Evolutionary conservation across 441 rosid species (phyloP).

Genomic region (Syzygium malaccense): DNA sequence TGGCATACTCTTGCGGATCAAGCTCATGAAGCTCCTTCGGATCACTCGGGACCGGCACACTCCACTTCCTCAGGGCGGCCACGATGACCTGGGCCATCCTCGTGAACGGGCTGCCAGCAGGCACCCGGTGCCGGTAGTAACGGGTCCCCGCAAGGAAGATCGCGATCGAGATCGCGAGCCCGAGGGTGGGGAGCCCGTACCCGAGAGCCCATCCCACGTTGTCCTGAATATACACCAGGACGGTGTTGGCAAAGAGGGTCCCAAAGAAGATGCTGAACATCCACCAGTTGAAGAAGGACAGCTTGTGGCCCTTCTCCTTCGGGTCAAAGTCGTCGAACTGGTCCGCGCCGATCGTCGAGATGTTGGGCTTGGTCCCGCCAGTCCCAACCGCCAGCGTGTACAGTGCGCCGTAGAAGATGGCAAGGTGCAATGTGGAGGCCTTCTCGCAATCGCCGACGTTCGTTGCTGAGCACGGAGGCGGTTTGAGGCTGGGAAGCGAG

Average conservation of each 20-base stretch:
- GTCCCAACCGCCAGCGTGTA: constrained; percentile 71
- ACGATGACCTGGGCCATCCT: constrained; percentile 71
- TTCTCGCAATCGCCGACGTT: constrained; percentile 34
- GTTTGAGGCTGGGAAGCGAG: constrained; percentile 55
- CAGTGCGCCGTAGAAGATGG: constrained; percentile 57
- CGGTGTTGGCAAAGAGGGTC: constrained; percentile 76
- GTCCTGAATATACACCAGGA: constrained; percentile 81
- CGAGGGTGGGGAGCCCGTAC: constrained; percentile 68
- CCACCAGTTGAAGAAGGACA: constrained; percentile 99
- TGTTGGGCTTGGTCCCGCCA: constrained; percentile 92
- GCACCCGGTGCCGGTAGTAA: constrained; percentile 62
- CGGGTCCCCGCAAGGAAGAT: constrained; percentile 69
- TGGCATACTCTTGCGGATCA: constrained; percentile 40
- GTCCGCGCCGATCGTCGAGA: constrained; percentile 87
- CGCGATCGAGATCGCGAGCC: constrained; percentile 46
- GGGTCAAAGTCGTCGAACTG: constrained; percentile 84
- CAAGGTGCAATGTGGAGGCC: constrained; percentile 53
- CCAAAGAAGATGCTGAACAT: constrained; percentile 91
- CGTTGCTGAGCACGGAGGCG: constrained; percentile 42
- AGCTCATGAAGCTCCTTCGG: constrained; percentile 49
- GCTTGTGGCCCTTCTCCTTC: constrained; percentile 64
- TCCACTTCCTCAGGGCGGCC: constrained; percentile 57
- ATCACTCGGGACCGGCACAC: constrained; percentile 30
- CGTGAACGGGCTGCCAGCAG: constrained; percentile 67
- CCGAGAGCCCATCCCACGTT: constrained; percentile 84